Conservation (phyloP, 148 eudicot species). For the Fagopyrum tataricum region DNA sequence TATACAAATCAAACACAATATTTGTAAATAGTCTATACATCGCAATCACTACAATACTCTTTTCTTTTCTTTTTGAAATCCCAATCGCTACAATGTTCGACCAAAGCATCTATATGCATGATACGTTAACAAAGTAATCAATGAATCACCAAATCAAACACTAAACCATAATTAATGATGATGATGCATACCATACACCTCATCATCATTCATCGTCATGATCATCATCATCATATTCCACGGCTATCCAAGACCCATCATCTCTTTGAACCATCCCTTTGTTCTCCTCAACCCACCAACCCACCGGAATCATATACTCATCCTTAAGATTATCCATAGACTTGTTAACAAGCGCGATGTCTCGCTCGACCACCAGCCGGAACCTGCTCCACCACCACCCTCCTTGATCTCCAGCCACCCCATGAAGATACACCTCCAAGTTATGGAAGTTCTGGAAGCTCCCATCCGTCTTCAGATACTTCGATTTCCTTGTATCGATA, state of each 20-base stretch:
- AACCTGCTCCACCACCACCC: slow-evolving; percentile 38
- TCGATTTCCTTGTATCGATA: slow-evolving; percentile 47
- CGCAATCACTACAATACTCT: no score
- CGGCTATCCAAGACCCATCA: slow-evolving; percentile 60
- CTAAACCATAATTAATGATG: neutral
- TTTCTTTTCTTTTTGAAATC: no score
- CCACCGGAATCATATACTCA: slow-evolving; percentile 43
- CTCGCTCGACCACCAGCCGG: slow-evolving; percentile 44
- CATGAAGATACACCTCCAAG: slow-evolving; percentile 72
- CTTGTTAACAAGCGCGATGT: slow-evolving; percentile 58
- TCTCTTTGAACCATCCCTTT: slow-evolving; percentile 74
- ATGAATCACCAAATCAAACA: neutral
- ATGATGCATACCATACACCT: neutral
- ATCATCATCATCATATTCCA: slow-evolving; percentile 44
- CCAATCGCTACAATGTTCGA: no score
- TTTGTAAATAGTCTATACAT: no score
- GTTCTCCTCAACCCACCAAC: slow-evolving; percentile 53
- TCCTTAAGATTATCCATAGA: slow-evolving; percentile 38
- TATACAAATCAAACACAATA: neutral
- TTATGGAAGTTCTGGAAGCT: slow-evolving; percentile 38
- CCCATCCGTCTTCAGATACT: slow-evolving; percentile 44
- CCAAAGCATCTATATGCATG: no score
- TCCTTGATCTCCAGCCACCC: slow-evolving; percentile 33
- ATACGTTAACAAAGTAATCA: neutral
- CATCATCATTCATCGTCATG: neutral